These are phyloP conservation scores for Pseudognaphalium luteoalbum DNA, from an alignment of 129 eudicot genomes.

Conservation along the genomic window DNA sequence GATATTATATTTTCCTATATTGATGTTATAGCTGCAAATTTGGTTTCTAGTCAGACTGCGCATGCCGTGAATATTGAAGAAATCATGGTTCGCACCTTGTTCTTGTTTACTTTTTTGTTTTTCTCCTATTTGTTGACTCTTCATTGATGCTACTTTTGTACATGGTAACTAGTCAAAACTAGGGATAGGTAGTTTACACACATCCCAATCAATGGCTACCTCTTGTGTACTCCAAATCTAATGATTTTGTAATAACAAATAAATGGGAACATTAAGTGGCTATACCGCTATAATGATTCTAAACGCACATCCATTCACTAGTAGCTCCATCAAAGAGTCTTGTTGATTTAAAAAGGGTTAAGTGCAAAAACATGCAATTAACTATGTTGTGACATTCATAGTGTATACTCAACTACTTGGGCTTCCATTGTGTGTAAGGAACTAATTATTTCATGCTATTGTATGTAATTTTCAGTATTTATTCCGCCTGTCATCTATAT, in stretches of 20 bases:
- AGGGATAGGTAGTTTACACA: not conserved
- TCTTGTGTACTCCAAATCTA: not conserved
- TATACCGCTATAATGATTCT: too few species aligned
- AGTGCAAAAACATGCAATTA: too few species aligned
- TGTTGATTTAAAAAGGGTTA: not conserved
- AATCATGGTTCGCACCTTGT: conserved; percentile 48
- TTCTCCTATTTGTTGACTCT: conserved; percentile 26
- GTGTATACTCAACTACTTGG: too few species aligned
- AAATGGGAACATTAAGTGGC: not conserved
- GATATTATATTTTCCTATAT: conserved; percentile 20
- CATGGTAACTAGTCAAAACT: not conserved
- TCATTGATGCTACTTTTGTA: not conserved
- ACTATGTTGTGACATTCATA: too few species aligned
- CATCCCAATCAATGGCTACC: not conserved
- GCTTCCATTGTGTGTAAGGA: too few species aligned
- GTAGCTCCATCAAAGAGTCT: not conserved
- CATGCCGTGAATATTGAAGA: conserved; percentile 58
- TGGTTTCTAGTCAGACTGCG: conserved; percentile 59
- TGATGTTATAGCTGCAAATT: conserved; percentile 59
- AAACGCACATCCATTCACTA: too few species aligned
- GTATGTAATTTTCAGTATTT: too few species aligned
- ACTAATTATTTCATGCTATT: too few species aligned
- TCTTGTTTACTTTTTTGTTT: conserved; percentile 6
- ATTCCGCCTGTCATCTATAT: too few species aligned
- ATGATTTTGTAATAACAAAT: not conserved